A percentile compares a stretch with the other conserved stretches of the same genome.
phyloP scores from a whole-genome alignment of 768 basidiomycete genomes.

The Kwoniella pini region DNA sequence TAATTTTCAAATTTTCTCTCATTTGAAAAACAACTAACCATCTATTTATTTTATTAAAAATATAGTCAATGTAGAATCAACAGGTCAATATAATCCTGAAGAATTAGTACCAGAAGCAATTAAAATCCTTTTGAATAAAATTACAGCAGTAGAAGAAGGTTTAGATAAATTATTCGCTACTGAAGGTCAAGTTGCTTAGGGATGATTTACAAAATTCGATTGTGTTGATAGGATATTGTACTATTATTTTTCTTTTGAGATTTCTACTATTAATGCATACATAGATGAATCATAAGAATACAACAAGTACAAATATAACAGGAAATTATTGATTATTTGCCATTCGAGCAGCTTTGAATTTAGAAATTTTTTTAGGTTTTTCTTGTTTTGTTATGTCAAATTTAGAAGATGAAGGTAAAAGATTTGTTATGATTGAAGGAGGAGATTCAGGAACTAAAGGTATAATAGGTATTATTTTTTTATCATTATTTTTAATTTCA shows the following conservation, averaged over 20 bases:
- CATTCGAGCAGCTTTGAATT: slow-evolving; percentile 43
- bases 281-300: slow-evolving; percentile 6
- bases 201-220: background rate
- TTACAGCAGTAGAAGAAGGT: slow-evolving; percentile 55
- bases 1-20: background rate
- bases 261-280: background rate
- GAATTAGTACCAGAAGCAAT: slow-evolving; percentile 77
- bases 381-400: slow-evolving; percentile 1
- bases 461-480: slow-evolving; percentile 4
- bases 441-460: slow-evolving; percentile 4
- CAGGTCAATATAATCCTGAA: slow-evolving; percentile 83
- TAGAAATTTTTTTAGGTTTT: slow-evolving; percentile 38
- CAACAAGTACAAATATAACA: slow-evolving; percentile 3
- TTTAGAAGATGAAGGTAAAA: background rate
- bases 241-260: too few relatives aligned
- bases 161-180: slow-evolving; percentile 43
- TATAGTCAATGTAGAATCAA: slow-evolving; percentile 84
- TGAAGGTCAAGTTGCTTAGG: slow-evolving; percentile 17
- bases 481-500: background rate
- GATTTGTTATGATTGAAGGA: background rate
- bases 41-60: background rate
- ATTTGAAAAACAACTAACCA: too few relatives aligned
- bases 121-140: slow-evolving; percentile 77
- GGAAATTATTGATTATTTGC: slow-evolving; percentile 6
- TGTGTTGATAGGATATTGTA: too few relatives aligned